Evolutionary conservation across 2,329 filamentous ascomycete species (phyloP), one percentile per base, ranked within the genome.

Genomic region (Penicillium crustosum): DNA sequence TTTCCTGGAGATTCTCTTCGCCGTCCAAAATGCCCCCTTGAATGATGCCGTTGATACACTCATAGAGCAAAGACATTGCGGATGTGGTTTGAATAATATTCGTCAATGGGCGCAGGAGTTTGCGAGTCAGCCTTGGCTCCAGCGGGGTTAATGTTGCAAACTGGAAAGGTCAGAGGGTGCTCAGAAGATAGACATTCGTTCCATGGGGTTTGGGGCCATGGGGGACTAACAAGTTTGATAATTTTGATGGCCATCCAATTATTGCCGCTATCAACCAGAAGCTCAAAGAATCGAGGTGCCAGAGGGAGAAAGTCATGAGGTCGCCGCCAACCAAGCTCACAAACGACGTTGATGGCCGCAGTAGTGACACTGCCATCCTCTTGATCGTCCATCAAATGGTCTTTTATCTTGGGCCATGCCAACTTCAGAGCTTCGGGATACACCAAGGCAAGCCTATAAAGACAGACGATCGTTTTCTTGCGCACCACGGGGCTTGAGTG

Each of bases 221-320:
- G 19, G 9, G 21, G 38, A 78, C 85, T 65, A 74, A 93, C 91
- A 62, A 99, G 83, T 77, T 99, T 99, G 74, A 99, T 97, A 61
- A 99, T 86, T 74, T 99, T 99, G 73, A 99, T 99, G 58, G 93
- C 93, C 93, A 99, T 97, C 94, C 94, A 99, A 75, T 99, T 99
- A 76, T 99, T 97, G 38, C 89, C 89, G 55, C 92, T 89, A 60
- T 95, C 89, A 13, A 97, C 93, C 27, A 99, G 80, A 19, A 99
- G 82, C 71, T 97, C 93, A 68, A 97, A 99, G 27, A 99, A 77
- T 58, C 94, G 84, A 9, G 94, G 94, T 0, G 94, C 94, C 31
- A 99, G 81, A 15, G 94, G 91, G 31, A 99, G 80, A 67, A 97
- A 97, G 75, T 99, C 94, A 65, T 93, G 89, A 4, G 94, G 94